Evolutionary conservation across 225 moss, liverwort and hornwort genomes (phyloP), one percentile per base, ranked within the genome.

Genomic region (Physcomitrium patens): DNA sequence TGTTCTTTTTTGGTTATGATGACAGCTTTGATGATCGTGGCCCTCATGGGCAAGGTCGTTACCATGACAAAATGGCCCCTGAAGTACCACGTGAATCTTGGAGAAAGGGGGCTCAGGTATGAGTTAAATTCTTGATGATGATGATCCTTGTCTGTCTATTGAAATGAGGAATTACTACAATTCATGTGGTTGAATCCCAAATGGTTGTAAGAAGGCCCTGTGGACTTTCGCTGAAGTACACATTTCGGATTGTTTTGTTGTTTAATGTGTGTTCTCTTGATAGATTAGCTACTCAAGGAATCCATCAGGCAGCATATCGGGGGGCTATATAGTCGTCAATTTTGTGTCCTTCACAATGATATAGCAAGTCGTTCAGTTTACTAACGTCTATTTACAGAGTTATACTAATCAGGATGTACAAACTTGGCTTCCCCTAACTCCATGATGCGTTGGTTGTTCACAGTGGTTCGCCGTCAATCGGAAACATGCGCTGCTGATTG

Each of bases 61-160:
- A 91, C 74, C 62, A 91, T 70, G 86, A 86, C n/a, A 83, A 75
- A 45, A 94, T 99, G 93, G 74, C 65, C 70, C 94, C 94, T 55
- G 91, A 99, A 83, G 85, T 99, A 65, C 65, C 79, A 66, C 83
- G 56, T 19, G 37, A 19, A 60, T 82, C 83, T 48, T 99, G 97
- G 97, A 83, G 94, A 70, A 99, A 99, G 78, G 97, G 94, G 71
- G 91, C 94, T 76, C 97, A 99, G 94, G 94, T 99, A 84, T 71
- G 78, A 47, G 54, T 28, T 63, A 45, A 4, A 17, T 48, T 13
- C 64, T 60, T 70, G 41, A 60, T 42, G 8, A 13, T 42, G 8
- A 54, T 56, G 19, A 50, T 71, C 22, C 27, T 43, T 69, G 58
- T 44, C 50, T 50, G n/a, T 24, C 42, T 15, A 18, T 51, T 63